Conservation (phyloP, 2,329 filamentous ascomycete genomes). For the Furcasterigmium sp. region DNA sequence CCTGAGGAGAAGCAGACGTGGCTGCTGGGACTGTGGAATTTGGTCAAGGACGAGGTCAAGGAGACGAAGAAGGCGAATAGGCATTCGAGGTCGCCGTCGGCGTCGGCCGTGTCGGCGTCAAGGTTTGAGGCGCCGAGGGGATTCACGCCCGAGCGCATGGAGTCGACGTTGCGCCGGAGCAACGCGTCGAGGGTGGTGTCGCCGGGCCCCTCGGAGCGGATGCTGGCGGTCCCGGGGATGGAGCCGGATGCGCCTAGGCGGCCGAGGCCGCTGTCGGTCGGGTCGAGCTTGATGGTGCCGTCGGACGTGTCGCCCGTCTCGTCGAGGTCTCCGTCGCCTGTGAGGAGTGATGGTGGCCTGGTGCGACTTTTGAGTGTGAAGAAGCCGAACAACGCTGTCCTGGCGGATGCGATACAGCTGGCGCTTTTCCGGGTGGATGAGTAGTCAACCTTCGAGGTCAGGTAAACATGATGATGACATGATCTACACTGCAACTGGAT, state of each 20-base stretch:
- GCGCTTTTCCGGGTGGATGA: conserved; percentile 14
- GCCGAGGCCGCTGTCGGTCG: conserved; percentile 2
- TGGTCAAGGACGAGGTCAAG: conserved; percentile 17
- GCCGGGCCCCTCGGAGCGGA: conserved; percentile 1
- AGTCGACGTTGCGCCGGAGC: conserved; percentile 2
- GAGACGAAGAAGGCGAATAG: background rate
- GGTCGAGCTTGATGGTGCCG: background rate
- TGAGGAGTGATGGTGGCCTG: conserved; percentile 6
- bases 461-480: no score
- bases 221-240: background rate
- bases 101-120: conserved; percentile 5
- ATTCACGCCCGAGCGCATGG: background rate
- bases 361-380: conserved; percentile 11
- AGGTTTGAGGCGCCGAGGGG: conserved; percentile 14
- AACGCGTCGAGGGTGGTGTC: background rate
- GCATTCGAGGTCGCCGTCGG: background rate
- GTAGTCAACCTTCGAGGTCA: no score
- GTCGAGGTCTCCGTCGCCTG: conserved; percentile 4
- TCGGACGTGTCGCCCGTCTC: background rate
- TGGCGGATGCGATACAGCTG: conserved; percentile 14
- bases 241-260: conserved; percentile 4
- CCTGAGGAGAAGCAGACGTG: conserved; percentile 28
- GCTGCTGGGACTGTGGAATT: conserved; percentile 22
- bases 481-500: no score
- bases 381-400: conserved; percentile 9